phyloP scores from a whole-genome alignment of 1,284 basidiomycete genomes.

The Ganoderma lucidum region DNA sequence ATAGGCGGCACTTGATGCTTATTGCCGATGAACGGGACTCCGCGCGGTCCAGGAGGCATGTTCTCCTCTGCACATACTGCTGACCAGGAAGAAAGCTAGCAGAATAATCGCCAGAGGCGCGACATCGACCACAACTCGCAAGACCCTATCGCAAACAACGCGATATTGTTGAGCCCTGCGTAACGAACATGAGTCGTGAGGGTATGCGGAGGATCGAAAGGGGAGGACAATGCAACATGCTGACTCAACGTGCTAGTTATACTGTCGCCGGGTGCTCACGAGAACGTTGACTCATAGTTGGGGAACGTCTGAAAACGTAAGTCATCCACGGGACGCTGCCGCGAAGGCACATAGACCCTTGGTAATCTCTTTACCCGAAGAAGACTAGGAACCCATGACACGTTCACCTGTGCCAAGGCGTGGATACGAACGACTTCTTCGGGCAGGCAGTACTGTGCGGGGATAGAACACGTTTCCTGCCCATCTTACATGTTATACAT shows the following conservation, averaged over 20 bases:
- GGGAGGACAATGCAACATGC: not conserved
- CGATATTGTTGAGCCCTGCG: not conserved
- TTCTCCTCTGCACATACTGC: conserved; percentile 30
- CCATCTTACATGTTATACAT: not conserved
- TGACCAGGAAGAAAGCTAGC: conserved; percentile 14
- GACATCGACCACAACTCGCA: not conserved
- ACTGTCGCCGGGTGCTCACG: conserved; percentile 20
- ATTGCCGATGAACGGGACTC: conserved; percentile 56
- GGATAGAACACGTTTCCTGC: not conserved
- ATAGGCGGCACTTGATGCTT: conserved; percentile 53
- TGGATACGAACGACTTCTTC: not conserved
- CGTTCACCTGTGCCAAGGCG: not conserved
- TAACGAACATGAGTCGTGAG: not conserved
- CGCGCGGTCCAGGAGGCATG: conserved; percentile 55
- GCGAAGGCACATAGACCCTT: conserved; percentile 8
- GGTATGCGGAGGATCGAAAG: not conserved
- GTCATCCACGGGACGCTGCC: not conserved
- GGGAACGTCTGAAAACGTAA: not conserved
- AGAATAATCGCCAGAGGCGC: conserved; percentile 7
- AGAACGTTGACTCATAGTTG: conserved; percentile 13
- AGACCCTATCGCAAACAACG: not conserved
- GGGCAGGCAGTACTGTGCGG: too few species aligned
- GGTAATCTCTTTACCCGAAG: not conserved
- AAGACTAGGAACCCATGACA: conserved; percentile 6
- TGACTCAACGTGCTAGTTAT: conserved; percentile 11